These are phyloP conservation scores for Oryza meyeriana DNA, from an alignment of 176 grass and related monocot species.

Conservation along the genomic window DNA sequence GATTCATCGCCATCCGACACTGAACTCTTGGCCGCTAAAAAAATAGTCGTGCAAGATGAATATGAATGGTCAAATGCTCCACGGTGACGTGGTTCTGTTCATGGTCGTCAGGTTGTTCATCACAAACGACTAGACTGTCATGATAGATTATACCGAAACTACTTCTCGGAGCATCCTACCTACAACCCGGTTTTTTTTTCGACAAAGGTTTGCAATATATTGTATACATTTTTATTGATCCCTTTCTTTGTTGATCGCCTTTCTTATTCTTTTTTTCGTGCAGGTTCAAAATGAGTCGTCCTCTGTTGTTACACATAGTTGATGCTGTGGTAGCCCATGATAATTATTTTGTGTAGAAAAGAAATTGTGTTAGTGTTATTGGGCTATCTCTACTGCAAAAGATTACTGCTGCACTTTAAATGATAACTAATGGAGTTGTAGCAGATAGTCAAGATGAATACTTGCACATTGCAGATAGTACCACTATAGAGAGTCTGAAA, in stretches of 20 bases:
- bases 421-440: too few species aligned
- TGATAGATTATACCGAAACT: background rate
- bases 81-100: background rate
- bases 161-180: background rate
- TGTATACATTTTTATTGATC: background rate
- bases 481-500: too few species aligned
- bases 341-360: background rate
- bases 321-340: background rate
- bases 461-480: too few species aligned
- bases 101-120: background rate
- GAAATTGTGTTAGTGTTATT: background rate
- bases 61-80: background rate
- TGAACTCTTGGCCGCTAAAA: background rate
- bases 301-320: background rate
- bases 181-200: background rate
- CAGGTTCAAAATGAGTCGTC: too few species aligned
- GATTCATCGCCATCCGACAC: background rate
- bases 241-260: background rate
- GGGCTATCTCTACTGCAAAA: too few species aligned
- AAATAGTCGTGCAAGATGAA: background rate
- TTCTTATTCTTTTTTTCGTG: background rate
- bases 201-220: background rate
- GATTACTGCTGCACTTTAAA: too few species aligned
- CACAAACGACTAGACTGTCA: background rate
- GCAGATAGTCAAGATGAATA: too few species aligned